Conservation (phyloP, 1,139 yeast genomes). For the Lodderomyces margitis region DNA sequence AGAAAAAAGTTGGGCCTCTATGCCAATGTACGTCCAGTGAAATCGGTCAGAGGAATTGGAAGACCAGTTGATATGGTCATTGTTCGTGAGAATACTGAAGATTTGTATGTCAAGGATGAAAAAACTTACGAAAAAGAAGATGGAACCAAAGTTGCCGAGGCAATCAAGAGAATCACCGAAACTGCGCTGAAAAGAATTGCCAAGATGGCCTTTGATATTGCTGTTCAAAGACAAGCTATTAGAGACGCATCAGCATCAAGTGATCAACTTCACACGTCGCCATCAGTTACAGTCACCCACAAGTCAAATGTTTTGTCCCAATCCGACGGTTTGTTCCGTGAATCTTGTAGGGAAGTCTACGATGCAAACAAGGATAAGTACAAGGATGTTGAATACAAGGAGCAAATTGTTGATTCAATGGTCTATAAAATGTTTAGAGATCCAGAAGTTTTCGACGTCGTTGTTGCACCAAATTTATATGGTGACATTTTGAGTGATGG, state of each 20-base stretch:
- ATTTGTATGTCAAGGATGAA: constrained; percentile 92
- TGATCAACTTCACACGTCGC: constrained; percentile 46
- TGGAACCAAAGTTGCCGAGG: constrained; percentile 89
- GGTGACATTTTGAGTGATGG: constrained; percentile 98
- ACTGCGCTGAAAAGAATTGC: constrained; percentile 84
- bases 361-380: constrained; percentile 60
- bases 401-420: constrained; percentile 98
- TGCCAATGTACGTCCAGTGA: constrained; percentile 97
- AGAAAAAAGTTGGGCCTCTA: constrained; percentile 92
- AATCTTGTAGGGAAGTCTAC: constrained; percentile 76
- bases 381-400: constrained; percentile 66
- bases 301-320: constrained; percentile 92
- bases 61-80: constrained; percentile 96
- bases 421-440: constrained; percentile 98
- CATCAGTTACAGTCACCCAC: constrained; percentile 89
- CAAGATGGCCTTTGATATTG: constrained; percentile 87
- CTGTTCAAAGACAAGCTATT: constrained; percentile 81
- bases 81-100: constrained; percentile 98
- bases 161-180: constrained; percentile 93
- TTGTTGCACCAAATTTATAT: constrained; percentile 96
- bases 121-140: constrained; percentile 65
- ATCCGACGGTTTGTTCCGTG: constrained; percentile 95
- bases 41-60: constrained; percentile 78
- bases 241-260: constrained; percentile 53
- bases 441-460: constrained; percentile 95